Evolutionary conservation across 164 flowering plant genomes (phyloP), one percentile per base, ranked within the genome.

Genomic region (Vitis vinifera): DNA sequence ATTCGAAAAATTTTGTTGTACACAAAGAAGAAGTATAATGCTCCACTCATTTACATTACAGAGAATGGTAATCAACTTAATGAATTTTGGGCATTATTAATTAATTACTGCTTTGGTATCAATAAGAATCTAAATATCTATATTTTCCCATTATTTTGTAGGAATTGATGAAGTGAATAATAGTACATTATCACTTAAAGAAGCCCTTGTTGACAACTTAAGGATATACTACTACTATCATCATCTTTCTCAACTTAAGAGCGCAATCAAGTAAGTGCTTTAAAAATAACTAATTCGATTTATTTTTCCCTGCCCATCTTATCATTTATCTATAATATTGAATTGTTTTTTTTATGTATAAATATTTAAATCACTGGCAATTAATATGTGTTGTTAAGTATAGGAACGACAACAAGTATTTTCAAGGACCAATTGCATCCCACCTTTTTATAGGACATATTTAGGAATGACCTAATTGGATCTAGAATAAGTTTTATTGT

Each of bases 1-100:
- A 67, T 82, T 10, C 47, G 14, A 10, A 62, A 77, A 0, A 53
- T 82, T 3, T 51, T 79, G 52, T 11, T 75, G 1, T 75, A 79
- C 48, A 52, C 57, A 29, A 82, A 82, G 62, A 44, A 16, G 9
- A 65, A 55, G 19, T 71, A 55, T 6, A 17, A 71, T 2, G 58
- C 56, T 64, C 73, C 73, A 44, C n/a, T 48, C 2, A 71, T 71
- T 50, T 71, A 71, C 51, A 71, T 71, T 2, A 68, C 71, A 0
- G 71, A 68, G 57, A 68, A 68, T 29, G 71, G 71, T 68, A 68
- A 47, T 19, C 64, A 9, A 17, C 13, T 9, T 14, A 66, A 11
- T 31, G 44, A 52, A 49, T 51, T 9, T 23, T 1, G 2, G 0
- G 8, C 10, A 7, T 31, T 31, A 7, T 31, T 31, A 31, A 31